Percentiles rank a stretch among this genome's conserved stretches.
phyloP scores from a whole-genome alignment of 345 rosid genomes.

The Anastatica hierochuntica region DNA sequence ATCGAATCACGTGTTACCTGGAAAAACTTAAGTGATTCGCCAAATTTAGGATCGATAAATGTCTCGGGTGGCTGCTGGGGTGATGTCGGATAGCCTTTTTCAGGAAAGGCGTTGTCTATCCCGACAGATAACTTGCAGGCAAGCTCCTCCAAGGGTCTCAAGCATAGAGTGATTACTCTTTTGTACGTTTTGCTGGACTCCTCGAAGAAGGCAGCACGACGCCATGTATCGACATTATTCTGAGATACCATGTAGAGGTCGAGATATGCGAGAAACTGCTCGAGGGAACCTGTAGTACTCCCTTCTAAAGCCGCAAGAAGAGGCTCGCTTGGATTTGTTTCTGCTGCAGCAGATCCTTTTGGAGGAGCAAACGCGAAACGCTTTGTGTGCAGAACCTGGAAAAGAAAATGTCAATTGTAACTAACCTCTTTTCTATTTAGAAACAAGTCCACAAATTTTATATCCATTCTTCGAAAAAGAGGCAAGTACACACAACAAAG shows the following conservation, averaged over 20 bases:
- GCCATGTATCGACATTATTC: constrained; percentile 86
- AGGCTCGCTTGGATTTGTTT: constrained; percentile 90
- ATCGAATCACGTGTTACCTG: constrained; percentile 41
- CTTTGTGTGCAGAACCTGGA: constrained; percentile 77
- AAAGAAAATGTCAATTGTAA: no score
- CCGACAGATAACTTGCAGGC: constrained; percentile 50
- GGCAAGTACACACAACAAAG: not conserved
- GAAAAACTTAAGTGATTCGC: constrained; percentile 48
- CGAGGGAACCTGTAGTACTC: constrained; percentile 55
- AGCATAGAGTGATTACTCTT: constrained; percentile 60
- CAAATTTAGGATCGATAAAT: constrained; percentile 38
- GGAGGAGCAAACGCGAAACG: constrained; percentile 73
- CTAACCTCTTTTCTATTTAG: no score
- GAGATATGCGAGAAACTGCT: constrained; percentile 79
- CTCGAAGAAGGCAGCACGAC: constrained; percentile 92
- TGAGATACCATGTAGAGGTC: constrained; percentile 94
- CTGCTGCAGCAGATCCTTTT: constrained; percentile 97
- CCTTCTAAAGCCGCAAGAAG: constrained; percentile 83
- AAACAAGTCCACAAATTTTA: not conserved
- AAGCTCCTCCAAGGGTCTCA: constrained; percentile 75
- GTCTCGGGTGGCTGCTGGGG: no score
- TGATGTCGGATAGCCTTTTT: constrained; percentile 31
- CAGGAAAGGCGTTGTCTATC: constrained; percentile 42
- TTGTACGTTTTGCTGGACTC: constrained; percentile 89
- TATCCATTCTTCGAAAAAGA: constrained; percentile 34